Evolutionary conservation across 2,329 filamentous ascomycete species (phyloP).

Genomic region (Penicillium sp.): DNA sequence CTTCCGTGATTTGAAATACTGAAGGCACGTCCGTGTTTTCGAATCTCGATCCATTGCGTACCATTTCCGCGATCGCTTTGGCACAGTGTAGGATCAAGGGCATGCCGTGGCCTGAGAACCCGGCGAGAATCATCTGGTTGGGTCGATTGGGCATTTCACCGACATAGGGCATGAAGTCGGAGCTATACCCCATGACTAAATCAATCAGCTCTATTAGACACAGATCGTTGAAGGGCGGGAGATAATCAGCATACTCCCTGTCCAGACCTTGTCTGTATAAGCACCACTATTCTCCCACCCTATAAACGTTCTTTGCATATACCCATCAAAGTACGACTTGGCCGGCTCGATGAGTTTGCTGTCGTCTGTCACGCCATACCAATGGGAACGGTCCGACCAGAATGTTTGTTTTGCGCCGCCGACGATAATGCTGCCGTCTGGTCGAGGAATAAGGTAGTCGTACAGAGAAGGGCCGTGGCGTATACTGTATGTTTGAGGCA

Average conservation of each 20-base stretch:
- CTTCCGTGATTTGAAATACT: slow-evolving; percentile 32
- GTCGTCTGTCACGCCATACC: slow-evolving; percentile 52
- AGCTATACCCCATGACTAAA: slow-evolving; percentile 53
- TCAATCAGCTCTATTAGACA: not conserved
- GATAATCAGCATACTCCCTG: slow-evolving; percentile 31
- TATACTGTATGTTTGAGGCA: slow-evolving; percentile 58
- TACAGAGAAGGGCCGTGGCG: slow-evolving; percentile 57
- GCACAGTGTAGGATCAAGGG: slow-evolving; percentile 61
- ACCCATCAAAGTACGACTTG: slow-evolving; percentile 40
- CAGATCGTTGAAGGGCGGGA: not conserved
- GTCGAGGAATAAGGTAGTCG: slow-evolving; percentile 65
- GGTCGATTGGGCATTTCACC: slow-evolving; percentile 47
- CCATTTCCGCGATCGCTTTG: slow-evolving; percentile 56
- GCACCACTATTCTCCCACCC: slow-evolving; percentile 38
- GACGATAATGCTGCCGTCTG: slow-evolving; percentile 56
- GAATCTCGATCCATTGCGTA: slow-evolving; percentile 33
- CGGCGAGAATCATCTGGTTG: slow-evolving; percentile 56
- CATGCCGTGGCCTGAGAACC: slow-evolving; percentile 68
- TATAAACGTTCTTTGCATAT: slow-evolving; percentile 38
- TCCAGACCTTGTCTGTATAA: slow-evolving; percentile 35
- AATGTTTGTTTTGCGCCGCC: slow-evolving; percentile 57
- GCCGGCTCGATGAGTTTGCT: slow-evolving; percentile 48
- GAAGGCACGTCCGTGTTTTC: slow-evolving; percentile 32
- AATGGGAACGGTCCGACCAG: slow-evolving; percentile 27
- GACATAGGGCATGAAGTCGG: slow-evolving; percentile 53